These are phyloP conservation scores for Exobasidium rhododendri DNA, from an alignment of 1,284 basidiomycete species.

Conservation along the genomic window DNA sequence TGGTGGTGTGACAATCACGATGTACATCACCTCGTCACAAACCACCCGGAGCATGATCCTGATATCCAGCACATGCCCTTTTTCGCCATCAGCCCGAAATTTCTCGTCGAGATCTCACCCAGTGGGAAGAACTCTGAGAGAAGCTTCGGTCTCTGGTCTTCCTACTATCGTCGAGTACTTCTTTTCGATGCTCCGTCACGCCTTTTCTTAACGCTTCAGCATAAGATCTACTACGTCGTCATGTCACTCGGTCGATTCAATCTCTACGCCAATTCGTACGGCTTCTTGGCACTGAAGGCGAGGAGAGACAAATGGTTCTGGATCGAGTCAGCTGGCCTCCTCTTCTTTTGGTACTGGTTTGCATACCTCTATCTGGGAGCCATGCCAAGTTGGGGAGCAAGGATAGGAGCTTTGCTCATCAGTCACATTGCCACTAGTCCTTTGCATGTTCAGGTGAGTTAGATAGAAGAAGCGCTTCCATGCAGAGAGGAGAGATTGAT, in stretches of 20 bases:
- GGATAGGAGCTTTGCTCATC: slow-evolving; percentile 69
- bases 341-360: slow-evolving; percentile 79
- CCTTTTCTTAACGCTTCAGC: slow-evolving; percentile 73
- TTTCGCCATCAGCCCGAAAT: slow-evolving; percentile 85
- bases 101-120: slow-evolving; percentile 61
- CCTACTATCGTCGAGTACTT: slow-evolving; percentile 89
- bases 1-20: slow-evolving; percentile 99
- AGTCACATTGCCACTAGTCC: slow-evolving; percentile 79
- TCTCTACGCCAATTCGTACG: slow-evolving; percentile 84
- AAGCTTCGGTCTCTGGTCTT: slow-evolving; percentile 68
- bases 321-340: slow-evolving; percentile 67
- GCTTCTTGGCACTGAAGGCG: slow-evolving; percentile 65
- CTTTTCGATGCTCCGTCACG: slow-evolving; percentile 71
- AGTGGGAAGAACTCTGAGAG: neutral
- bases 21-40: slow-evolving; percentile 93
- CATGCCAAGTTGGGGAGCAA: slow-evolving; percentile 67
- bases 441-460: slow-evolving; percentile 68
- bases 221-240: slow-evolving; percentile 87
- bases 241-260: slow-evolving; percentile 93
- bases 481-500: too few species aligned
- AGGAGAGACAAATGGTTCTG: slow-evolving; percentile 46
- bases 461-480: slow-evolving; percentile 1
- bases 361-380: slow-evolving; percentile 61
- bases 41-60: slow-evolving; percentile 87
- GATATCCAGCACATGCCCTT: slow-evolving; percentile 96